phyloP scores from a whole-genome alignment of 768 basidiomycete genomes.

The Lyophyllum decastes region DNA sequence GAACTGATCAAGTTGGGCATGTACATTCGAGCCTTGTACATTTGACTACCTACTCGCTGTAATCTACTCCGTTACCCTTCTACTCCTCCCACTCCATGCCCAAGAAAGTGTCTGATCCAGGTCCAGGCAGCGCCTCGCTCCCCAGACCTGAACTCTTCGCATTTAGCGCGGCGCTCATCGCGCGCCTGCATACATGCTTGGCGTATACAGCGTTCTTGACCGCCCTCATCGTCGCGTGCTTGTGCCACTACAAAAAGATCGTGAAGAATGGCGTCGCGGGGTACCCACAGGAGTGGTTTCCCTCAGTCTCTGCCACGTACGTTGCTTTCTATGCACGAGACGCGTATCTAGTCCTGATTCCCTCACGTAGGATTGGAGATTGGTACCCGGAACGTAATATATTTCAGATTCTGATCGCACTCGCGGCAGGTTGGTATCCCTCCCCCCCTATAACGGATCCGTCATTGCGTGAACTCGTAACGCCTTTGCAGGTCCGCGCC shows the following conservation, averaged over 20 bases:
- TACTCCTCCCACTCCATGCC: not conserved
- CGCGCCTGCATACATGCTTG: slow-evolving; percentile 64
- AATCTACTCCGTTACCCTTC: not conserved
- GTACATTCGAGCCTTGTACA: not conserved
- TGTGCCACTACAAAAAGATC: slow-evolving; percentile 79
- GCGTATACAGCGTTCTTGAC: slow-evolving; percentile 63
- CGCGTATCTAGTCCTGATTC: slow-evolving; percentile 2
- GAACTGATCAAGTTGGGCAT: too few species aligned
- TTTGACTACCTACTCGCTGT: not conserved
- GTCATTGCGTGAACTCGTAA: not conserved
- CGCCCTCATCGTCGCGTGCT: slow-evolving; percentile 64
- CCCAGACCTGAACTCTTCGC: slow-evolving; percentile 14
- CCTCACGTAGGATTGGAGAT: slow-evolving; percentile 71
- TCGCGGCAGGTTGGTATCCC: slow-evolving; percentile 63
- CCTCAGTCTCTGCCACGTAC: slow-evolving; percentile 84
- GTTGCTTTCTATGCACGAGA: slow-evolving; percentile 23
- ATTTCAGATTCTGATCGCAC: slow-evolving; percentile 86
- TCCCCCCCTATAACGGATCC: not conserved
- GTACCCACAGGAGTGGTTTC: slow-evolving; percentile 89
- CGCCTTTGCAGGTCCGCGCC: slow-evolving; percentile 60
- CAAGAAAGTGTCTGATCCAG: slow-evolving; percentile 1
- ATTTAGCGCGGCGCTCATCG: slow-evolving; percentile 56
- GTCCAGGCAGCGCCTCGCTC: not conserved
- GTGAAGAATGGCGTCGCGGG: slow-evolving; percentile 83
- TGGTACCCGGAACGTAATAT: slow-evolving; percentile 86